Base-by-base conservation (phyloP, 2,329 filamentous ascomycete genomes). In the Epicoccum sorghinum region DNA sequence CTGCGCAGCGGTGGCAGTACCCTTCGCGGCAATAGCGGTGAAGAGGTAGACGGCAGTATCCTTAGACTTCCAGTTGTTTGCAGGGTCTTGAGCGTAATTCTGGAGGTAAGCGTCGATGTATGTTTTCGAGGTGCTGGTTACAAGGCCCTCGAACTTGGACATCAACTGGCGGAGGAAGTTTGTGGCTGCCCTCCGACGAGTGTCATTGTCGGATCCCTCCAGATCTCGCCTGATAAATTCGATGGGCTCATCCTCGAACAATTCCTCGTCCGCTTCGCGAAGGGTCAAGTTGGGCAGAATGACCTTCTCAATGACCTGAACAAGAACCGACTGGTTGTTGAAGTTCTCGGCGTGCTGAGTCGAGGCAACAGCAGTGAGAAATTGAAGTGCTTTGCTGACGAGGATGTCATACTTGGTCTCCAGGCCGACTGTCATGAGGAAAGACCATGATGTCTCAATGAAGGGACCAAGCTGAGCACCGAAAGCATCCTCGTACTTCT, bases 31-130 rank as follows among this genome's bases (percentile, higher is more conserved):
- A 65, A 98, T 91, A 4, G 95, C 91, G 33, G 95, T 87, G 80
- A 96, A 99, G 13, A 99, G 85, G 70, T 98, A 98, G 53, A 97
- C 89, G n/a, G 95, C 95, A 0, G 93, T 98, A 70, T 99, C 95
- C 79, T 99, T 99, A 43, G 92, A 88, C 76, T 96, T 96, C 95
- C 95, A 99, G 73, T 96, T 92, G 14, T 83, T 78, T 12, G 78
- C 75, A 14, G 62, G 53, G 58, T 87, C 81, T 74, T 89, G 89
- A 50, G 86, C 83, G 68, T 92, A 92, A 49, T 89, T 83, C 32
- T 79, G 77, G 25, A 99, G 82, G 72, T 96, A 96, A 74, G 93
- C 89, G 58, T 89, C 85, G 67, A 96, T 90, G 78, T 98, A 97
- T 64, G 85, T 87, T 59, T 88, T 88, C 22, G 96, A 93, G n/a